These are phyloP conservation scores for Incumbomyces delicatus DNA, from an alignment of 2,329 filamentous ascomycete genomes.

Conservation along the genomic window DNA sequence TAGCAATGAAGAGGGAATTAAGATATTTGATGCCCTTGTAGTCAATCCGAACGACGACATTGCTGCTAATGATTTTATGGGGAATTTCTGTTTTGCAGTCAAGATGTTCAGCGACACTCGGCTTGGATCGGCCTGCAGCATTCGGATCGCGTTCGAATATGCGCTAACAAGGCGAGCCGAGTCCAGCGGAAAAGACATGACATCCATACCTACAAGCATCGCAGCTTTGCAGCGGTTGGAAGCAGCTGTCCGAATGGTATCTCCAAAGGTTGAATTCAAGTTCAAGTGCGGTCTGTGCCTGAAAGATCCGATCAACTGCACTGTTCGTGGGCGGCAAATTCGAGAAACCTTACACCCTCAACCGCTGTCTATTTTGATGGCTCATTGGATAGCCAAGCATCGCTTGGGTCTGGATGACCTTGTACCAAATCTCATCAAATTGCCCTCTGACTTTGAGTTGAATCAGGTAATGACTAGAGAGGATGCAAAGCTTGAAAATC, in stretches of 20 bases:
- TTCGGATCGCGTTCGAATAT: constrained; percentile 22
- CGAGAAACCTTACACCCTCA: constrained; percentile 9
- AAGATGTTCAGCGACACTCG: constrained; percentile 14
- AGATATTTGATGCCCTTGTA: constrained; percentile 15
- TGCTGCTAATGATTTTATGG: constrained; percentile 15
- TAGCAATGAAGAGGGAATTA: not conserved
- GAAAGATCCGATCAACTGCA: constrained; percentile 7
- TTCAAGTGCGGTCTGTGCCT: constrained; percentile 17
- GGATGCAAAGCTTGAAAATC: constrained; percentile 9
- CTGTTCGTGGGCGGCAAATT: constrained; percentile 6
- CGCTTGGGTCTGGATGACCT: constrained; percentile 3
- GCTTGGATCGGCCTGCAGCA: constrained; percentile 17
- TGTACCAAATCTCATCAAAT: constrained; percentile 12
- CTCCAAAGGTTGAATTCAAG: constrained; percentile 9
- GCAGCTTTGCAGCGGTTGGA: constrained; percentile 7
- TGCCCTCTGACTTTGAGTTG: constrained; percentile 18
- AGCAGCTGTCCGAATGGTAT: constrained; percentile 10
- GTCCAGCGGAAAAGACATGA: not conserved
- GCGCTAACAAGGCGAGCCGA: constrained; percentile 6
- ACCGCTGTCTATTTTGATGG: constrained; percentile 9
- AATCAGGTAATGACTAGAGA: constrained; percentile 9
- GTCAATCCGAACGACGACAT: constrained; percentile 6
- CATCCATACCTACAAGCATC: not conserved
- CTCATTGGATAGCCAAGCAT: constrained; percentile 19
- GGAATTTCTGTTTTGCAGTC: constrained; percentile 20